These are phyloP conservation scores for Exophiala spinifera DNA, from an alignment of 2,329 filamentous ascomycete genomes.

Conservation along the genomic window DNA sequence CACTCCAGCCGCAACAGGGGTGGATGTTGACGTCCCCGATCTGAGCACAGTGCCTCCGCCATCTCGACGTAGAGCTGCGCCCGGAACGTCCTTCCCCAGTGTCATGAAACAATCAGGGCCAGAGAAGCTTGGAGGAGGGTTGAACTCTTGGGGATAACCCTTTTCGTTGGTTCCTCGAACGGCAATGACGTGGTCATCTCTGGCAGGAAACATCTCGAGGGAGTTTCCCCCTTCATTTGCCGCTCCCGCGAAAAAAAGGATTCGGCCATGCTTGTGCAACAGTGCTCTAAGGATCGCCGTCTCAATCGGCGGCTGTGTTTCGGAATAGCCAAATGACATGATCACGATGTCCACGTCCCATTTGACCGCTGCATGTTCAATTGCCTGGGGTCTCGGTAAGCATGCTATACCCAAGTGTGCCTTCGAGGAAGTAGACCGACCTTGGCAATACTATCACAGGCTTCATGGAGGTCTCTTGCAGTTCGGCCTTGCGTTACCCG, in stretches of 20 bases:
- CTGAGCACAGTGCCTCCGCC: not conserved
- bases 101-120: not conserved
- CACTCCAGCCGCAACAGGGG: not conserved
- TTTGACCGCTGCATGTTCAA: slow-evolving; percentile 23
- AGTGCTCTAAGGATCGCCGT: not conserved
- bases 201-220: not conserved
- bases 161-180: not conserved
- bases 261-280: not conserved
- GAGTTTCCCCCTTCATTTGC: not conserved
- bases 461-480: not conserved
- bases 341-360: slow-evolving; percentile 30
- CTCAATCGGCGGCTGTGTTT: not conserved
- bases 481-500: not conserved
- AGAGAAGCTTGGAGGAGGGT: not conserved
- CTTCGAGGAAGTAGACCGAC: not conserved
- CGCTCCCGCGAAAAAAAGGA: not conserved
- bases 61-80: not conserved
- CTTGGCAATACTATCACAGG: not conserved
- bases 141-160: not conserved
- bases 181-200: not conserved
- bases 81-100: not conserved
- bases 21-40: not conserved
- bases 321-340: slow-evolving; percentile 30
- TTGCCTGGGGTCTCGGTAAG: slow-evolving; percentile 25
- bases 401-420: not conserved